These are phyloP conservation scores for Ulota crispa DNA, from an alignment of 225 moss, liverwort and hornwort species.

Conservation along the genomic window DNA sequence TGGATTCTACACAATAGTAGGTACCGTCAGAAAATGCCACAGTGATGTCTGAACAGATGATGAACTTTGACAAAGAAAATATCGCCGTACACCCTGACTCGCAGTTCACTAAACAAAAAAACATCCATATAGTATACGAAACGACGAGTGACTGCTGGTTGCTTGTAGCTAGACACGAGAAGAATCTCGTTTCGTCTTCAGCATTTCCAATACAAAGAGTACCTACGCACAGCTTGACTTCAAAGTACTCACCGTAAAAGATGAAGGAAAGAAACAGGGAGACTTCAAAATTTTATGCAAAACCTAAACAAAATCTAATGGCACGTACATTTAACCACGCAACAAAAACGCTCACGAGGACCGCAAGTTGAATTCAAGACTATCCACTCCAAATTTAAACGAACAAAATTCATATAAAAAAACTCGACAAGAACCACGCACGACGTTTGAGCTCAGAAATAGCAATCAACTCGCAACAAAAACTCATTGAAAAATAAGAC, in stretches of 20 bases:
- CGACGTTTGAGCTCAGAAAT: not conserved
- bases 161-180: not conserved
- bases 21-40: conserved; percentile 16
- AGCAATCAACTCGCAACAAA: not conserved
- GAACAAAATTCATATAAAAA: not conserved
- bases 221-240: not conserved
- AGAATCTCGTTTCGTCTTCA: not conserved
- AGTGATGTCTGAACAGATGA: conserved; percentile 40
- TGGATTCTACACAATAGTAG: conserved; percentile 19
- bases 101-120: conserved; percentile 16
- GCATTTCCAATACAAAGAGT: not conserved
- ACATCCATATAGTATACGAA: not conserved
- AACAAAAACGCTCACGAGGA: not conserved
- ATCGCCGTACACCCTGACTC: conserved; percentile 37
- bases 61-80: conserved; percentile 1
- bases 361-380: not conserved
- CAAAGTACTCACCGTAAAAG: not conserved
- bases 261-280: not conserved
- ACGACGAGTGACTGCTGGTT: conserved; percentile 11
- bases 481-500: not conserved
- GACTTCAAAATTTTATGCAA: not conserved
- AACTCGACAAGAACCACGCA: not conserved
- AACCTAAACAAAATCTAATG: not conserved
- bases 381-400: not conserved
- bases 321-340: not conserved